phyloP scores from a whole-genome alignment of 768 basidiomycete genomes.

The Serendipita sp. region DNA sequence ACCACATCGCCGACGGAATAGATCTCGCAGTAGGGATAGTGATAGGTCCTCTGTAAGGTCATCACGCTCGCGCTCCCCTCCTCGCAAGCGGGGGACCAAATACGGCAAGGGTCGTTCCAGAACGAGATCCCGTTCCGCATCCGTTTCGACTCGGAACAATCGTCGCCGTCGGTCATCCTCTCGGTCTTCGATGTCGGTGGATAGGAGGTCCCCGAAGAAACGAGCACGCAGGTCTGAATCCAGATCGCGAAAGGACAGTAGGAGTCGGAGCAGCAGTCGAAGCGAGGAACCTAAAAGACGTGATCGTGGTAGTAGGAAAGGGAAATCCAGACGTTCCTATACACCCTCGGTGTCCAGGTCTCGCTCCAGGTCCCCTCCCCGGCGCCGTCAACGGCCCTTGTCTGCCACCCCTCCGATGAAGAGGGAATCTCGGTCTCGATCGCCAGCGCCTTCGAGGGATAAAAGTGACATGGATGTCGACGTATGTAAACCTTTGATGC shows the following conservation, averaged over 20 bases:
- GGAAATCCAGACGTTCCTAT: conserved; percentile 19
- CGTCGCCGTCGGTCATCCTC: background rate
- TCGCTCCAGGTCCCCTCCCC: conserved; percentile 21
- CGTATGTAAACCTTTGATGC: background rate
- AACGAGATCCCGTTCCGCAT: conserved; percentile 3
- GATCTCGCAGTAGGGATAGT: background rate
- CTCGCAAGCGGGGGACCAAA: background rate
- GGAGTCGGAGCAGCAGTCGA: conserved; percentile 14
- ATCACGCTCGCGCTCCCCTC: background rate
- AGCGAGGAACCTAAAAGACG: conserved; percentile 9
- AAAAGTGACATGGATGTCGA: background rate
- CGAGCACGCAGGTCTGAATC: conserved; percentile 1
- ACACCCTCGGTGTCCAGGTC: conserved; percentile 11
- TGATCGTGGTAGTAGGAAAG: background rate
- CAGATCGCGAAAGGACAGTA: conserved; percentile 20
- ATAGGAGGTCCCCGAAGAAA: conserved; percentile 4
- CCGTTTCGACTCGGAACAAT: conserved; percentile 11
- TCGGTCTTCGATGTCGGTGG: conserved; percentile 28
- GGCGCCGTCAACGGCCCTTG: conserved; percentile 14
- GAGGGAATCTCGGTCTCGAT: background rate
- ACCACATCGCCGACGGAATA: conserved; percentile 19
- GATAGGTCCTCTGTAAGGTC: background rate
- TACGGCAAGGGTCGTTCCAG: background rate
- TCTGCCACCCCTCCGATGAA: conserved; percentile 9
- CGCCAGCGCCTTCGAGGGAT: background rate